Percentiles rank a stretch among this genome's conserved stretches.
These are phyloP conservation scores for Hypoxylon sp. DNA, from an alignment of 2,329 filamentous ascomycete species.

Conservation along the genomic window DNA sequence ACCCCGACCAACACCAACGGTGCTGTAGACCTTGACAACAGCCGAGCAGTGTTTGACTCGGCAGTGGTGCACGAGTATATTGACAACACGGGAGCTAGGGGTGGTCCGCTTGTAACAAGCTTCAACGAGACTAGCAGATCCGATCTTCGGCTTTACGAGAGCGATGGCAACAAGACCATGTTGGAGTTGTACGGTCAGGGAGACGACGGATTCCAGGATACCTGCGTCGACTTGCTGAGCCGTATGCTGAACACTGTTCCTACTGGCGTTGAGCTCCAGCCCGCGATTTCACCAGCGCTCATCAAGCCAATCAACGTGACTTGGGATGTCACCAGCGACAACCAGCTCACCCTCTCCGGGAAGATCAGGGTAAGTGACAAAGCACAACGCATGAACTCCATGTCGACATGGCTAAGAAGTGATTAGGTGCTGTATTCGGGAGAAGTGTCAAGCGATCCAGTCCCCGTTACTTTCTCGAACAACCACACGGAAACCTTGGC, in stretches of 20 bases:
- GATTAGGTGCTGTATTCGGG: slow-evolving; percentile 30
- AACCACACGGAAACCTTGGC: slow-evolving; percentile 28
- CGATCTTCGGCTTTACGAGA: slow-evolving; percentile 42
- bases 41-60: slow-evolving; percentile 36
- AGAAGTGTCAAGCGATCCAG: slow-evolving; percentile 5
- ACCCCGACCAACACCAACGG: slow-evolving; percentile 41
- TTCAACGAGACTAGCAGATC: slow-evolving; percentile 42
- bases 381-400: not conserved
- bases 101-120: slow-evolving; percentile 41
- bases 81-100: slow-evolving; percentile 36
- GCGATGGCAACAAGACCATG: slow-evolving; percentile 44
- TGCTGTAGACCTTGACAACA: slow-evolving; percentile 39
- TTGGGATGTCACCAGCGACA: slow-evolving; percentile 36
- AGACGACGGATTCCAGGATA: slow-evolving; percentile 38
- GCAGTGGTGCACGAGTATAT: slow-evolving; percentile 42
- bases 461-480: slow-evolving; percentile 36
- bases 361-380: slow-evolving; percentile 37
- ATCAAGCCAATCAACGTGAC: slow-evolving; percentile 43
- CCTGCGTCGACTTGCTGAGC: slow-evolving; percentile 38
- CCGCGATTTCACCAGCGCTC: slow-evolving; percentile 35
- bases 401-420: slow-evolving; percentile 6
- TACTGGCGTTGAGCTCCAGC: slow-evolving; percentile 31
- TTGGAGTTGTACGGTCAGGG: slow-evolving; percentile 36
- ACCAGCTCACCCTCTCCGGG: slow-evolving; percentile 34
- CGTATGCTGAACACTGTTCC: slow-evolving; percentile 46